These are phyloP conservation scores for Neurospora tetrasperma DNA, from an alignment of 495 filamentous ascomycete species.

Conservation along the genomic window DNA sequence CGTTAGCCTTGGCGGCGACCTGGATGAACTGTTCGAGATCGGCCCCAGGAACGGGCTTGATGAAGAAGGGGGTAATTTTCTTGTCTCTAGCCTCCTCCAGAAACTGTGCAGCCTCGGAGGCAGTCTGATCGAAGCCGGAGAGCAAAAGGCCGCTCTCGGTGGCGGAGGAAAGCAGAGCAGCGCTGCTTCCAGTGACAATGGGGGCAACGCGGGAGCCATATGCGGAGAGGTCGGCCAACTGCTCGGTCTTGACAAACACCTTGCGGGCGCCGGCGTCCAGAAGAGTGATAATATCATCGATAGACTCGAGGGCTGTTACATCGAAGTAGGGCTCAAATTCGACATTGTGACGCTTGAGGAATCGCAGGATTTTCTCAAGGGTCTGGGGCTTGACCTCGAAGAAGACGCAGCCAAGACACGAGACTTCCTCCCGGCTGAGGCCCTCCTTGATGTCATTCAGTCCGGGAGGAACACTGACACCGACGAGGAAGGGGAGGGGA, in stretches of 20 bases:
- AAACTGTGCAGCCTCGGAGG: conserved; percentile 30
- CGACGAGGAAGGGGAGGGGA: conserved; percentile 47
- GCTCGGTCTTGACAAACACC: conserved; percentile 67
- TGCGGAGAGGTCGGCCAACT: conserved; percentile 37
- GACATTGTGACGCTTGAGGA: conserved; percentile 58
- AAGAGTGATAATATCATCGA: conserved; percentile 64
- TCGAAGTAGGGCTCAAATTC: conserved; percentile 65
- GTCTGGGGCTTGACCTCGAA: conserved; percentile 49
- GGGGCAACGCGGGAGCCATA: conserved; percentile 36
- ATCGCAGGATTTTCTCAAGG: conserved; percentile 49
- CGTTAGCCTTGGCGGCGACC: conserved; percentile 44
- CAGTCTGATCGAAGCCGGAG: conserved; percentile 34
- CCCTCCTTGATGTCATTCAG: conserved; percentile 39
- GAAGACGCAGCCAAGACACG: conserved; percentile 68
- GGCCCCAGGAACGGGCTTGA: conserved; percentile 33
- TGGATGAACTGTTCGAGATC: conserved; percentile 43
- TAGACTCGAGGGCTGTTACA: conserved; percentile 54
- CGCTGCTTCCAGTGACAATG: conserved; percentile 21
- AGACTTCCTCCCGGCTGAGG: conserved; percentile 57
- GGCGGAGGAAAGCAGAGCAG: conserved; percentile 19
- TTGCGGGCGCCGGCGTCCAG: conserved; percentile 81
- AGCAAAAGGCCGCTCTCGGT: conserved; percentile 34
- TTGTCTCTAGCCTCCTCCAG: conserved; percentile 34
- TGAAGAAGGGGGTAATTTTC: conserved; percentile 36
- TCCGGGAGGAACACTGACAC: conserved; percentile 45